These are phyloP conservation scores for Aspergillus sp. DNA, from an alignment of 2,329 filamentous ascomycete genomes.

Conservation along the genomic window DNA sequence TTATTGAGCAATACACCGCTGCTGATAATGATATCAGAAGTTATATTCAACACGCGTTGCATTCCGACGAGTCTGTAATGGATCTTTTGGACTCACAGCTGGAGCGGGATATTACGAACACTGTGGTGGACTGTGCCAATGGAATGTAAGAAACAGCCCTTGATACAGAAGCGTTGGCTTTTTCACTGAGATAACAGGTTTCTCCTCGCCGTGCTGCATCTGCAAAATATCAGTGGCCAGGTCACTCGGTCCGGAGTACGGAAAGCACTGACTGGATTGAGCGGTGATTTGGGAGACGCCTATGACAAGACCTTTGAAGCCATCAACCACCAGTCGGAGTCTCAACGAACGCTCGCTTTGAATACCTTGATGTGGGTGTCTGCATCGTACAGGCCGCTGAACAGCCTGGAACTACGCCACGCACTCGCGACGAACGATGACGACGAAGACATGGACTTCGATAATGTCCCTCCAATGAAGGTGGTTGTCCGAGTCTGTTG, in stretches of 20 bases:
- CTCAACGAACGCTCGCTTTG: background rate
- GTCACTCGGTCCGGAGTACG: constrained; percentile 5
- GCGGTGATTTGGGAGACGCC: constrained; percentile 1
- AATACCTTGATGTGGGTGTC: constrained; percentile 2
- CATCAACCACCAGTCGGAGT: constrained; percentile 3
- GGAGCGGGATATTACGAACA: background rate
- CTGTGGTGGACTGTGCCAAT: background rate
- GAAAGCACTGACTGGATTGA: background rate
- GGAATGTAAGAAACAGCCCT: background rate
- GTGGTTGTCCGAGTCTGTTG: background rate
- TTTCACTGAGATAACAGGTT: constrained; percentile 1
- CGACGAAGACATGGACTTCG: background rate
- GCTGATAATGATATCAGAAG: constrained; percentile 2
- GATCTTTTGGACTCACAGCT: constrained; percentile 1
- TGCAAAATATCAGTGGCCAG: constrained; percentile 5
- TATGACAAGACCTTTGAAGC: constrained; percentile 5
- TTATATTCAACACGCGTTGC: background rate
- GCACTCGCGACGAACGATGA: background rate
- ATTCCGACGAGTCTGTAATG: background rate
- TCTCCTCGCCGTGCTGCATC: constrained; percentile 5
- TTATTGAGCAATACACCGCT: background rate
- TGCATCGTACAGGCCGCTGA: background rate
- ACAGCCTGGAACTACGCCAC: background rate
- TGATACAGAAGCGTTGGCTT: background rate
- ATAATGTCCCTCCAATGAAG: constrained; percentile 1